Conservation (phyloP, 169 alveolate genomes). For the Plasmodium vinckei region DNA sequence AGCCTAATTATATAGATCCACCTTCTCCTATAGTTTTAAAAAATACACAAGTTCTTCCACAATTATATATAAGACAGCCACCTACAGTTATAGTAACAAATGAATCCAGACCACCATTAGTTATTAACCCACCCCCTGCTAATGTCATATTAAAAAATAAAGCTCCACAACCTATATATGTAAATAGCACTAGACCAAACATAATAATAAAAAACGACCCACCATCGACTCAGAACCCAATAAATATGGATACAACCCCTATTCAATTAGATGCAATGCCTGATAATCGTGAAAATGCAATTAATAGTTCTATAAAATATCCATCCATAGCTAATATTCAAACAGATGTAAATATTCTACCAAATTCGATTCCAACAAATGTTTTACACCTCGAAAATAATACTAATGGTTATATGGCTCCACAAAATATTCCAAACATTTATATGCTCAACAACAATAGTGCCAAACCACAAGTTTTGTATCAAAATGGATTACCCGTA, state of each 20-base stretch:
- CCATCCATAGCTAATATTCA: constrained; percentile 25
- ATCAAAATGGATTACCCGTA: constrained; percentile 14
- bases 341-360: background rate
- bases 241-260: constrained; percentile 77
- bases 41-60: constrained; percentile 85
- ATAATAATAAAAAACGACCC: constrained; percentile 82
- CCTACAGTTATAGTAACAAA: constrained; percentile 87
- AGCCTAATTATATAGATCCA: constrained; percentile 66
- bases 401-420: background rate
- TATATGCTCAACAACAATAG: constrained; percentile 36
- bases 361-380: constrained; percentile 7
- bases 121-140: constrained; percentile 88
- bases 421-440: constrained; percentile 33
- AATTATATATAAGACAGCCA: constrained; percentile 81
- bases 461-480: background rate
- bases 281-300: constrained; percentile 56
- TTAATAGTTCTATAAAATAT: constrained; percentile 53
- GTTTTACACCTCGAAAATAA: constrained; percentile 48
- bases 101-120: constrained; percentile 85
- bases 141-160: constrained; percentile 84
- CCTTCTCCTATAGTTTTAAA: constrained; percentile 76
- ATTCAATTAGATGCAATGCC: constrained; percentile 65
- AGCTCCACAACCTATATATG: constrained; percentile 87
- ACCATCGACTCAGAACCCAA: constrained; percentile 60
- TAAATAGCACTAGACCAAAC: constrained; percentile 85